Evolutionary conservation across 2,329 filamentous ascomycete species (phyloP), one percentile per base, ranked within the genome.

Genomic region (Lachnum nothofagi): DNA sequence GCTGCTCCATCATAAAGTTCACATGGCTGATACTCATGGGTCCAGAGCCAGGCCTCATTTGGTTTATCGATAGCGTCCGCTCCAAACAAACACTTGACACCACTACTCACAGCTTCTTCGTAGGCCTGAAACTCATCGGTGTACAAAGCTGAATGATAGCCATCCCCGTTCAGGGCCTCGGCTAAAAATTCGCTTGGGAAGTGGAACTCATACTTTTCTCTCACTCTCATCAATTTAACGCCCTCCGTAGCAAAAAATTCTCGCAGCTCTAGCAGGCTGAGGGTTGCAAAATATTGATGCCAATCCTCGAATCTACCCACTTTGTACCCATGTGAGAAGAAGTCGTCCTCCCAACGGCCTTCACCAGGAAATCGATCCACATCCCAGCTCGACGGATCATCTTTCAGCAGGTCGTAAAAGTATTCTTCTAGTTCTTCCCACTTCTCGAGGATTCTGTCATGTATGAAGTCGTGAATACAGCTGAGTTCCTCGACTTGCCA

Each of bases 401-500:
- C 14, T 10, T 34, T 16, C 14, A 44, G 4, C 33, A 10, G 9
- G 9, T 40, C 22, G 37, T 40, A 40, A 19, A 19, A 19, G 14
- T 40, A 7, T 4, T 47, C 37, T 19, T 42, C 44, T 4, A 40
- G 16, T 42, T 41, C 35, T 16, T 42, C 8, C 27, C 37, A 44
- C 22, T 41, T 47, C 34, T 42, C 25, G 14, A 34, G 7, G 16
- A 47, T 42, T 23, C 42, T 31, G 24, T 47, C 44, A 9, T 39
- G 17, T 10, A 47, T 42, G 16, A 47, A 41, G 23, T 47, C 44
- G 17, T 47, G 41, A 14, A 47, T 34, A 23, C 34, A 41, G 44
- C 44, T 47, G 19, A 47, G 35, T 34, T 47, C 44, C 34, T 47
- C 44, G 10, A 47, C 25, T 40, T 47, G 12, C 35, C 37, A 47